Base-by-base conservation (phyloP, 2,329 filamentous ascomycete species). In the Calonectria honghensis region DNA sequence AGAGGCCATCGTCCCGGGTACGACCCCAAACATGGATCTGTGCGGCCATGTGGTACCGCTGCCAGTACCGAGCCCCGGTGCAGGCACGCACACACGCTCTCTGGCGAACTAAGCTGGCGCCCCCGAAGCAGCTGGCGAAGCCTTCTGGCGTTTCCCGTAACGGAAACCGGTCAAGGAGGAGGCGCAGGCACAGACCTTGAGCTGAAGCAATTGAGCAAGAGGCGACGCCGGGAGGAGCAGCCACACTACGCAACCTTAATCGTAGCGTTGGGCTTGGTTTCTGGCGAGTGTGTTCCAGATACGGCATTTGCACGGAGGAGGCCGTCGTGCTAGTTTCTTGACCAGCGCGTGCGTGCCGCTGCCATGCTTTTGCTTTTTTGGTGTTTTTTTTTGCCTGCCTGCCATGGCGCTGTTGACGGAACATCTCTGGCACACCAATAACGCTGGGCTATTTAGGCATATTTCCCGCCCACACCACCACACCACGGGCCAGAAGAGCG, bases 31-130 rank as follows among this genome's bases (percentile, higher is more conserved):
- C 29, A 48, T 65, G 59, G 74, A 73, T 72, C 76, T 72, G 77
- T 78, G 76, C 63, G 59, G 59, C 75, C 78, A 76, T 79, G 77
- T 79, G 76, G 70, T 37, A 59, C 57, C 57, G 57, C 7, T 63
- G 57, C 57, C 32, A 29, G 48, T 52, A 45, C 35, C 32, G 65
- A 57, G 45, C 31, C 48, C 31, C n/a, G 24, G 20, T 37, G 29
- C 18, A 13, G 24, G 45, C 20, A 48, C 41, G 41, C 52, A 57
- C 52, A 29, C 51, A 54, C 24, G 24, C 51, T 20, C n/a, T 20
- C 7, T 32, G 9, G 9, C 7, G 20, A 3, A 24, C 24, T 1
- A 6, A 10, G 29, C 51, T 32, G 29, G 41, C 45, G 7, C 32
- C 32, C 32, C 41, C 13, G 37, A 45, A 57, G 45, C 51, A 39